Percentiles rank a stretch among this genome's conserved stretches.
phyloP scores from a whole-genome alignment of 1,284 basidiomycete species.

The Marasmius tenuissimus region DNA sequence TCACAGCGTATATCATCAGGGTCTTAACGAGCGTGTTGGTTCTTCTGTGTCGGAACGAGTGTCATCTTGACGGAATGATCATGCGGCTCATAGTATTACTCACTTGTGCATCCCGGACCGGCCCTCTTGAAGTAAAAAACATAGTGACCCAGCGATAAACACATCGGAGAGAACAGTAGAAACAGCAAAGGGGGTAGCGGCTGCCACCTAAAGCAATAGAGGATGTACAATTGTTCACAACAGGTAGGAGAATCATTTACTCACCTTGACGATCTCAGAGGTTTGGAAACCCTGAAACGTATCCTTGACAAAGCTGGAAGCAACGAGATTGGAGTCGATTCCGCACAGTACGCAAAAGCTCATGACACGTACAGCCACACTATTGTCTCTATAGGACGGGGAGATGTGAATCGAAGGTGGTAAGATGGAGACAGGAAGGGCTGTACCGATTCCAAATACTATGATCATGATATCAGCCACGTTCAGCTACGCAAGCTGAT shows the following conservation, averaged over 20 bases:
- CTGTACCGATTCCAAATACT: constrained; percentile 20
- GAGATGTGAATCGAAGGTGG: no score
- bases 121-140: constrained; percentile 33
- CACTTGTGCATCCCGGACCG: constrained; percentile 32
- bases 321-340: not conserved
- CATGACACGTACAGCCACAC: constrained; percentile 25
- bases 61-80: not conserved
- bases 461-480: not conserved
- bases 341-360: not conserved
- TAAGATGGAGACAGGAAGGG: constrained; percentile 29
- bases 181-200: constrained; percentile 38
- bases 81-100: not conserved
- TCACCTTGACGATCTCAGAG: constrained; percentile 28
- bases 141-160: constrained; percentile 33
- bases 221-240: not conserved
- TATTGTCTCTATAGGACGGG: constrained; percentile 39
- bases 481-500: not conserved
- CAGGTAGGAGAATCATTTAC: not conserved
- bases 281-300: constrained; percentile 28
- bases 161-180: constrained; percentile 39
- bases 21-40: constrained; percentile 33
- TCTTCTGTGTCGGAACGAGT: constrained; percentile 15
- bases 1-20: constrained; percentile 38
- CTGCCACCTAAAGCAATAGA: constrained; percentile 26
- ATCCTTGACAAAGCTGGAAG: constrained; percentile 36